Base-by-base conservation (phyloP, 352 stramenopile species). In the Salisapilia sapeloensis region DNA sequence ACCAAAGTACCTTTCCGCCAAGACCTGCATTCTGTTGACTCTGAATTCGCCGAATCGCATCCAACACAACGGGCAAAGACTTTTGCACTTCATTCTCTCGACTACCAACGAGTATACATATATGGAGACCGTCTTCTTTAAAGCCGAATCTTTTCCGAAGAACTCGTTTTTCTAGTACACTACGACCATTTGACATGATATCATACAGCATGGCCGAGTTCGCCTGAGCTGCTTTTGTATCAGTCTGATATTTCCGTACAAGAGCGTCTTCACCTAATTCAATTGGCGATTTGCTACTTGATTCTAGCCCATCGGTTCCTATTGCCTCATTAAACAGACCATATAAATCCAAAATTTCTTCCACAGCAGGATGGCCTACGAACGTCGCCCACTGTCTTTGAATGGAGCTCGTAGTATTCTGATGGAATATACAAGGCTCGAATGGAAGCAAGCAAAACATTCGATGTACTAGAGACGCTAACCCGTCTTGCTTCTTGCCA, bases 391-490 rank as follows among this genome's bases (percentile, higher is more conserved):
- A 77, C 6, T 42, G 31, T 6, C 15, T 27, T 15, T 30, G 28
- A 1, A 9, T 8, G 3, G n/a, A n/a, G 4, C 31, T 18, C 10
- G 10, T 10, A 15, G 23, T 21, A 19, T 19, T 39, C 14, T 8
- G 26, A 4, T 35, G 39, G 38, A 85, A 82, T 16, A 85, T 48
- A 6, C 37, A 25, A 10, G 56, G 38, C 54, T 85, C 70, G 30
- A 85, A 85, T 1, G 70, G 63, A 28, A 85, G 44, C 26, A 85
- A 56, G 29, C 59, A 55, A 31, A 85, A 77, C 56, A 85, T 72
- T 26, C 44, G 50, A 36, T 85, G 48, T 18, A 85, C 24, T 28
- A 82, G 44, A 7, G 29, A 26, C 9, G 35, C 26, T 16, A 85
- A 45, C 19, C 27, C 38, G 7, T 63, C 37, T 16, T 42, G 22